A percentile compares a stretch with the other conserved stretches of the same genome.
Evolutionary conservation across 495 filamentous ascomycete genomes (phyloP).

Genomic region (Aspergillus bertholletiae): DNA sequence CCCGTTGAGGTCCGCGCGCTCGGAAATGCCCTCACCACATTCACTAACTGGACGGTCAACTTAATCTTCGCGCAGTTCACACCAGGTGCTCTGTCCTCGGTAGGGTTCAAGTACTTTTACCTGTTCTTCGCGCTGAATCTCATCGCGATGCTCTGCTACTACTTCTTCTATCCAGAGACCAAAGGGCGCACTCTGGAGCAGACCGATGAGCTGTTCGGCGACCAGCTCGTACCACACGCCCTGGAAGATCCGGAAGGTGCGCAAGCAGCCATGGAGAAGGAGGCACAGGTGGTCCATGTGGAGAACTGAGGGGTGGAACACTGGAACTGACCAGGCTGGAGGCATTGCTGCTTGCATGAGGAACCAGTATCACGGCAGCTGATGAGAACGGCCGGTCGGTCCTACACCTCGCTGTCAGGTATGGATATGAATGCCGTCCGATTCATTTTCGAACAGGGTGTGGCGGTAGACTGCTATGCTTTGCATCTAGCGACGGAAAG

Average conservation of each 20-base stretch:
- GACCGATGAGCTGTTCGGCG: constrained; percentile 51
- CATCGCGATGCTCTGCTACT: constrained; percentile 35
- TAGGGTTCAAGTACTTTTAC: constrained; percentile 49
- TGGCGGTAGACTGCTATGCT: no score
- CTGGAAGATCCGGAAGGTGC: constrained; percentile 10
- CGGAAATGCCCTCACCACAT: constrained; percentile 47
- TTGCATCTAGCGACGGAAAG: no score
- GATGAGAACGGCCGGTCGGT: no score
- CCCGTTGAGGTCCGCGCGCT: constrained; percentile 47
- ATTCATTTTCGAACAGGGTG: no score
- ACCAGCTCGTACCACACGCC: constrained; percentile 19
- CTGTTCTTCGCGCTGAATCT: constrained; percentile 46
- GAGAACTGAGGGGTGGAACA: no score
- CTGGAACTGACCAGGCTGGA: no score
- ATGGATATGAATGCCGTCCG: no score
- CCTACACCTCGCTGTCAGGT: no score
- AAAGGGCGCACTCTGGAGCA: constrained; percentile 49
- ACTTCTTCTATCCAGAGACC: constrained; percentile 48
- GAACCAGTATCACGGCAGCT: no score
- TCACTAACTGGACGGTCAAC: constrained; percentile 50
- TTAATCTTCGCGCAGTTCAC: constrained; percentile 50
- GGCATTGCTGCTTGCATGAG: no score
- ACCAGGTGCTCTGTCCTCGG: constrained; percentile 40
- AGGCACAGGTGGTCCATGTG: no score
- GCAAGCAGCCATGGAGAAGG: constrained; percentile 7